Evolutionary conservation across 1,139 yeast genomes (phyloP).

Genomic region (Scheffersomyces illinoinensis): DNA sequence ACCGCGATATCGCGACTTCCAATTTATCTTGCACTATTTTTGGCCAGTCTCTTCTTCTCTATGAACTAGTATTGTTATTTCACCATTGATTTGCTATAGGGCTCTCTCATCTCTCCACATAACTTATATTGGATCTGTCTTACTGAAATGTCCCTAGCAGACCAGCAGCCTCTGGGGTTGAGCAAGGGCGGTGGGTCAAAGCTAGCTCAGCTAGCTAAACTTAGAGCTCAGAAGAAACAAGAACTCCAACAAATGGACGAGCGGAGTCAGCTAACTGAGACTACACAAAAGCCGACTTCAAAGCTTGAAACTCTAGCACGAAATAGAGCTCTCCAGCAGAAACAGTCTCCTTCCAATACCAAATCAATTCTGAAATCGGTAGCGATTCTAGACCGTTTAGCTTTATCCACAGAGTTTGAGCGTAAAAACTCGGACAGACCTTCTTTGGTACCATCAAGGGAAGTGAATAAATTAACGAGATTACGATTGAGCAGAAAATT

Average conservation of each 20-base stretch:
- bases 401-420: neutral
- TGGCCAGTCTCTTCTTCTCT: neutral
- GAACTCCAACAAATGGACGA: neutral
- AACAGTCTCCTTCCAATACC: neutral
- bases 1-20: neutral
- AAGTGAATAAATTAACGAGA: neutral
- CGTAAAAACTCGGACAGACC: neutral
- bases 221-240: slow-evolving; percentile 7
- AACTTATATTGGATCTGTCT: neutral
- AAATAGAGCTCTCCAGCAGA: slow-evolving; percentile 26
- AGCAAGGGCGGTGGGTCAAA: slow-evolving; percentile 7
- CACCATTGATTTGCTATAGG: neutral
- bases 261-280: neutral
- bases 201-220: slow-evolving; percentile 14
- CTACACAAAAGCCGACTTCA: slow-evolving; percentile 17
- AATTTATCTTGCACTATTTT: neutral
- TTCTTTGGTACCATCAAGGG: neutral
- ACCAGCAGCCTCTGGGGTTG: neutral
- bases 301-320: slow-evolving; percentile 53
- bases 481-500: neutral
- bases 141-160: neutral
- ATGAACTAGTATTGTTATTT: neutral
- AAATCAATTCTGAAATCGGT: slow-evolving; percentile 5
- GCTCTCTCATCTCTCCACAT: neutral
- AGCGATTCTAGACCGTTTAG: slow-evolving; percentile 10